Evolutionary conservation across 495 filamentous ascomycete species (phyloP), one percentile per base, ranked within the genome.

Genomic region (Daldinia grandis): DNA sequence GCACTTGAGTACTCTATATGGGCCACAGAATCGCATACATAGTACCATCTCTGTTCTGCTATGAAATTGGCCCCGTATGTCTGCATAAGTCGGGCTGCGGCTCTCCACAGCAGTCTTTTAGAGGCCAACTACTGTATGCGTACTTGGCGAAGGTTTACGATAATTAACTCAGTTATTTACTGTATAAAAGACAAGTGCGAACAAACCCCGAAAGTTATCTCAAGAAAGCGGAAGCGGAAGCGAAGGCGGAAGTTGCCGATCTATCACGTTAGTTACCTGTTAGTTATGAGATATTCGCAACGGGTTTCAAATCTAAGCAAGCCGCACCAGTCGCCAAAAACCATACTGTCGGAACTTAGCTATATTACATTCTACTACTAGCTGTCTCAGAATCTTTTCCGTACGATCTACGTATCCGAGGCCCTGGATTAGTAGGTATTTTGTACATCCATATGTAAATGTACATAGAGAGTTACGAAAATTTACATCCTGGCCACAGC

Each of bases 301-400:
- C 61, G 61, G 55, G 38, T 53, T 68, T 31, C 40, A 65, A 61
- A 61, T 28, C 55, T 56, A 44, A 59, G 37, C 47, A 64, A 64
- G 64, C 56, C 62, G 47, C 58, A 37, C 59, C 59, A 63, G 57
- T 64, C 56, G 69, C 64, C 56, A 44, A 44, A 58, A 58, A 56
- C 70, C 70, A 66, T 58, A 38, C 58, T 21, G 65, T 73, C 70
- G 70, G 70, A 61, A 65, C 40, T 38, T 47, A 40, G 62, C 64
- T 68, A 66, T 56, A 44, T 56, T 12, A 35, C 49, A 61, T 49
- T 40, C 59, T 65, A 65, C 24, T 28, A 17, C 30, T 53, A 40
- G 47, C 35, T 57, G 69, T 68, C 59, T 72, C 69, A 72, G 58
- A 67, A 35, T 40, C 31, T 53, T 30, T 62, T 56, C 40, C 59